These are phyloP conservation scores for Iris pallida DNA, from an alignment of 116 monocot species.

Conservation along the genomic window DNA sequence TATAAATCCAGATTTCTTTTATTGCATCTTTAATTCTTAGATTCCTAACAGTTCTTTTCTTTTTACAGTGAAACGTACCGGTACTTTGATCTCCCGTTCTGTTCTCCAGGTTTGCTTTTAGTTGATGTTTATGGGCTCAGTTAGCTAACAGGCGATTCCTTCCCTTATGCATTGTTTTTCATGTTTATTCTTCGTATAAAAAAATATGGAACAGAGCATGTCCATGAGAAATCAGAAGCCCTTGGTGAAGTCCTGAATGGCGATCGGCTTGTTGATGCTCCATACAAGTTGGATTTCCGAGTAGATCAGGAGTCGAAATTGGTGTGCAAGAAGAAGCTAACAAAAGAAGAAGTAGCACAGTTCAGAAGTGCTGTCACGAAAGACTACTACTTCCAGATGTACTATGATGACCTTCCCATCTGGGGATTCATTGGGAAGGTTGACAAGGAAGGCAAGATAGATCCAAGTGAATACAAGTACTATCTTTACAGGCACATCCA, in stretches of 20 bases:
- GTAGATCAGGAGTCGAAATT: constrained; percentile 37
- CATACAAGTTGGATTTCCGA: constrained; percentile 67
- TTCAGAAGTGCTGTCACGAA: constrained; percentile 58
- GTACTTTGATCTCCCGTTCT: too few species aligned
- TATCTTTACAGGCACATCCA: constrained; percentile 48
- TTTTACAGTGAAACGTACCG: too few species aligned
- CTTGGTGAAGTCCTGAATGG: constrained; percentile 74
- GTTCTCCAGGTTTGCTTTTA: too few species aligned
- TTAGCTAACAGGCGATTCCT: background rate
- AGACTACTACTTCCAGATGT: constrained; percentile 84
- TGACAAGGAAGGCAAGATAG: constrained; percentile 37
- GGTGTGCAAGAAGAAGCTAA: constrained; percentile 47
- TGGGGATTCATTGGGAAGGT: constrained; percentile 77
- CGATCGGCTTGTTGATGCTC: constrained; percentile 68
- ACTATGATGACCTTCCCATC: constrained; percentile 68
- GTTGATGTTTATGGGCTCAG: too few species aligned
- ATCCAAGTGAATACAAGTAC: constrained; percentile 55
- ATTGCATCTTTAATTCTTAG: too few species aligned
- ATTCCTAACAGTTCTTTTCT: too few species aligned
- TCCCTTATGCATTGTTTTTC: background rate
- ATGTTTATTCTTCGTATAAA: background rate
- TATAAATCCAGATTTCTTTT: too few species aligned
- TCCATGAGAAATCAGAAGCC: constrained; percentile 65
- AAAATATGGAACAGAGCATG: constrained; percentile 26
- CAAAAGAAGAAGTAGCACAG: constrained; percentile 51